These are phyloP conservation scores for Lecanicillium sp. DNA, from an alignment of 2,329 filamentous ascomycete species.

Conservation along the genomic window DNA sequence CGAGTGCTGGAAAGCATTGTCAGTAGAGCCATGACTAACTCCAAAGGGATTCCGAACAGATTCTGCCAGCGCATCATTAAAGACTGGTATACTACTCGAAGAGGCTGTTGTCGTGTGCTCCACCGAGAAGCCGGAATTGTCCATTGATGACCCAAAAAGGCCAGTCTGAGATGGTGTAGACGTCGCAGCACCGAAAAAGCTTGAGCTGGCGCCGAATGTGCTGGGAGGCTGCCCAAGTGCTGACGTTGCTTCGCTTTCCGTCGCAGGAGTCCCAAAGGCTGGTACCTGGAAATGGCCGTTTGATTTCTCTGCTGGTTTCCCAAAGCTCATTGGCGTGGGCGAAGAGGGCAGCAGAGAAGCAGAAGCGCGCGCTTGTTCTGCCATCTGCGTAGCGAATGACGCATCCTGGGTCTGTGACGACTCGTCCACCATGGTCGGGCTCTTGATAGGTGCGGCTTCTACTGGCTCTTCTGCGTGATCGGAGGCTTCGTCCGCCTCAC, in stretches of 20 bases:
- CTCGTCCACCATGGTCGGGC: conserved; percentile 29
- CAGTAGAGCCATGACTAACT: not conserved
- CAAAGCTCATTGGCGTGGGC: conserved; percentile 14
- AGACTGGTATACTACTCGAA: conserved; percentile 10
- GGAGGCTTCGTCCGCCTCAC: conserved; percentile 14
- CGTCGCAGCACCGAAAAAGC: not conserved
- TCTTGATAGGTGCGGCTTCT: conserved; percentile 12
- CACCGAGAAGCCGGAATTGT: not conserved
- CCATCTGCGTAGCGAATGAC: conserved; percentile 23
- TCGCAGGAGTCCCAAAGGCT: not conserved
- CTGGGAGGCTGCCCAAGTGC: not conserved
- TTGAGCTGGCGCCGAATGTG: not conserved
- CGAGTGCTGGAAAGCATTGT: not conserved
- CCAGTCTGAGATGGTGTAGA: not conserved
- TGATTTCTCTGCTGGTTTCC: not conserved
- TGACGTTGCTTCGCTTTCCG: not conserved
- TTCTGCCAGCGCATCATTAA: conserved; percentile 8
- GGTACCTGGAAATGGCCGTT: not conserved
- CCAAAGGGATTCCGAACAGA: not conserved
- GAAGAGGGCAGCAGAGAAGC: conserved; percentile 9
- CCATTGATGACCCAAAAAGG: not conserved
- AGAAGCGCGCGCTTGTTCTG: conserved; percentile 21
- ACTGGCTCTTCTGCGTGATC: too few species aligned
- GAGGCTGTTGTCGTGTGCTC: conserved; percentile 10
- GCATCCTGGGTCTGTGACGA: conserved; percentile 29